Evolutionary conservation across 169 alveolate genomes (phyloP), one percentile per base, ranked within the genome.

Genomic region (Plasmodium billcollinsi): DNA sequence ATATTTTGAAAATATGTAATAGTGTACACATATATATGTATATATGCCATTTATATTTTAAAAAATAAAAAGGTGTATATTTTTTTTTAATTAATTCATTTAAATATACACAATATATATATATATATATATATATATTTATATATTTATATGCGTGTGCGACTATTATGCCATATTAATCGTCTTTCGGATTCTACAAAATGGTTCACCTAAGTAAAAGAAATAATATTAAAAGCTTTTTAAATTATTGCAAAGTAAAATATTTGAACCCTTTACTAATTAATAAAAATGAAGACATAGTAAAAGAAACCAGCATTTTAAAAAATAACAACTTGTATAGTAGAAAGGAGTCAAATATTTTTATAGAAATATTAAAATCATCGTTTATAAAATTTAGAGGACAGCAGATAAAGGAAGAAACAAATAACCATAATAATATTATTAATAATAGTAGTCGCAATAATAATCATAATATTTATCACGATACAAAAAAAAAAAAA

Each of bases 241-340:
- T 80, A 45, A 54, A 69, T 29, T 69, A 67, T 62, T 66, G 90
- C 49, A 67, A 56, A 33, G 58, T 6, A 6, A 80, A 80, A 63
- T 80, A 80, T 62, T 62, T 67, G 24, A 80, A 69, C 11, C 70
- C 70, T 9, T 20, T 76, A n/a, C 73, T 58, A 80, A 66, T 26
- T 29, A 69, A 59, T 33, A 80, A 69, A 14, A 70, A 69, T 58
- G 65, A 63, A 54, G 33, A 54, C 20, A 21, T 61, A 26, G 1
- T 67, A n/a, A 80, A 54, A 56, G 66, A 69, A 45, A 71, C 20
- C 15, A 15, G 7, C 8, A 69, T 29, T 8, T 52, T 26, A 20
- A 66, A 67, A 18, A 69, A 33, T 49, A 49, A 62, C 7, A 18
- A 58, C 45, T 18, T 5, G 67, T 67, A 6, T 58, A 63, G 24